A percentile compares a stretch with the other conserved stretches of the same genome.
phyloP scores from a whole-genome alignment of 208 protist species.

The Trypanosoma vivax region DNA sequence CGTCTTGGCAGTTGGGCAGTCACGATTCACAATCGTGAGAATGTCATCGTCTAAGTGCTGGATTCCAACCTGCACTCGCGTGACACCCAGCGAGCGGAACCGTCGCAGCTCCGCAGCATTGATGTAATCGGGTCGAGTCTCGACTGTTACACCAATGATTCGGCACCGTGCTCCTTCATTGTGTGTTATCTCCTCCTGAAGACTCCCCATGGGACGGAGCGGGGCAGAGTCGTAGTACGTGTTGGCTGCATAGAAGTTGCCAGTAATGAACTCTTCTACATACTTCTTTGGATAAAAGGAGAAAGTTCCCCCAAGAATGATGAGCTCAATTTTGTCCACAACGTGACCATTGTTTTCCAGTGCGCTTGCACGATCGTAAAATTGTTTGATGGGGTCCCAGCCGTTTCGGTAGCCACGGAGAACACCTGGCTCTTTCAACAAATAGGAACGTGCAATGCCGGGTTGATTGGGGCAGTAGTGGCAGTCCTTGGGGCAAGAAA shows the following conservation, averaged over 20 bases:
- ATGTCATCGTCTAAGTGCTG: conserved; percentile 98
- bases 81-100: conserved; percentile 89
- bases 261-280: conserved; percentile 83
- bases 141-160: conserved; percentile 99
- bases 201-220: conserved; percentile 46
- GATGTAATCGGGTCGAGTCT: conserved; percentile 98
- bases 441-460: conserved; percentile 83
- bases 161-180: conserved; percentile 93
- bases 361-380: conserved; percentile 86
- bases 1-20: conserved; percentile 95
- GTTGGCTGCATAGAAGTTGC: conserved; percentile 90
- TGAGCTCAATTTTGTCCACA: conserved; percentile 97
- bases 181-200: conserved; percentile 78
- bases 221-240: conserved; percentile 71
- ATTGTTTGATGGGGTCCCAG: conserved; percentile 88
- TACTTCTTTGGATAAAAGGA: conserved; percentile 96
- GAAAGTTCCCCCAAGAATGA: conserved; percentile 99
- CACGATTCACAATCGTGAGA: conserved; percentile 91
- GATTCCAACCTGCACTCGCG: conserved; percentile 99
- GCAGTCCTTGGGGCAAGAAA: conserved; percentile 91
- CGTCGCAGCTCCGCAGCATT: conserved; percentile 90
- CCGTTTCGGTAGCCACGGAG: conserved; percentile 85
- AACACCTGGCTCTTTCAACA: conserved; percentile 90
- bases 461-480: conserved; percentile 93
- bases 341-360: conserved; percentile 91